Percentiles rank a stretch among this genome's conserved stretches.
These are phyloP conservation scores for Blastocystis sp. DNA, from an alignment of 352 stramenopile species.

Conservation along the genomic window DNA sequence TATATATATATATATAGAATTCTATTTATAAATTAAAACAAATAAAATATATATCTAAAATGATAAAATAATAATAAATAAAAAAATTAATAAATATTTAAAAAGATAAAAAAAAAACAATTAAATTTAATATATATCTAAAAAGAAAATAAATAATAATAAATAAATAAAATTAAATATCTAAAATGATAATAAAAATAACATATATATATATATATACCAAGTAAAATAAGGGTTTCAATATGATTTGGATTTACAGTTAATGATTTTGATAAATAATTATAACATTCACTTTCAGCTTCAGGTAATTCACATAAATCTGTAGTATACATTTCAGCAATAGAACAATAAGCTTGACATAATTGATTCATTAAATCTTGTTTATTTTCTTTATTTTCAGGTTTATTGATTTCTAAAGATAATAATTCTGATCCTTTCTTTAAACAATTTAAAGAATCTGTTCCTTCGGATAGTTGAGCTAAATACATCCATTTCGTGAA, in stretches of 20 bases:
- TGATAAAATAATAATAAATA: too few species aligned
- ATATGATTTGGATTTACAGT: constrained; percentile 8
- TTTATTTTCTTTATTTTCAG: constrained; percentile 9
- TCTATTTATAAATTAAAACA: too few species aligned
- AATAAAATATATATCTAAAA: too few species aligned
- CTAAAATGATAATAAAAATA: too few species aligned
- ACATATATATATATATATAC: too few species aligned
- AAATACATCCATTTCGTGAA: constrained; percentile 32
- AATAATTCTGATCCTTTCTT: constrained; percentile 18
- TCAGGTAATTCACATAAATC: constrained; percentile 17
- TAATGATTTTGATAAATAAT: constrained; percentile 2
- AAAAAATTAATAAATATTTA: too few species aligned
- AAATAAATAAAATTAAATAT: too few species aligned
- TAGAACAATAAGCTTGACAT: constrained; percentile 15
- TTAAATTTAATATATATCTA: too few species aligned
- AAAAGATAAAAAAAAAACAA: too few species aligned
- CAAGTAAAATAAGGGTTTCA: constrained; percentile 16
- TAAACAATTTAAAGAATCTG: constrained; percentile 21
- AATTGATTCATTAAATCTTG: constrained; percentile 18
- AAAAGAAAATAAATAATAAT: too few species aligned
- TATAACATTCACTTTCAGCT: constrained; percentile 16
- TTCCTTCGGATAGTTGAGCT: constrained; percentile 10
- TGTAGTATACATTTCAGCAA: constrained; percentile 25
- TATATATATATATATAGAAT: too few species aligned
- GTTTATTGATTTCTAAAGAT: neutral